Percentiles rank a stretch among this genome's conserved stretches.
Conservation (phyloP, 1,284 basidiomycete species). For the Phellopilus nigrolimitatus region DNA sequence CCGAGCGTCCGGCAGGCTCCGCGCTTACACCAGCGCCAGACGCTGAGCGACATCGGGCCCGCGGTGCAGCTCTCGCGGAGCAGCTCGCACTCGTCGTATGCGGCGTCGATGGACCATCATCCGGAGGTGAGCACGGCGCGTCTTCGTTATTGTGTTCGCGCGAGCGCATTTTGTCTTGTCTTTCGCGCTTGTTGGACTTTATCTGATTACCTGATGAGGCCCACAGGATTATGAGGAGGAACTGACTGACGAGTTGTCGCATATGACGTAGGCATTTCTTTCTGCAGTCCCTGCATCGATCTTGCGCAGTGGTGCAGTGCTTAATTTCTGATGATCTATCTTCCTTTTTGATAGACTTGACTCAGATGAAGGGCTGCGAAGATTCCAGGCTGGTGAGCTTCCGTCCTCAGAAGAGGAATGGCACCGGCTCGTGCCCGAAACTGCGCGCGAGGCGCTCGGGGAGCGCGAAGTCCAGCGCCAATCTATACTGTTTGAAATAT, state of each 20-base stretch:
- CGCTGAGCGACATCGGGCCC: conserved; percentile 16
- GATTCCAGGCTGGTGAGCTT: conserved; percentile 60
- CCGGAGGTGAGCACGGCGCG: neutral
- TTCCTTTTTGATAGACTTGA: conserved; percentile 39
- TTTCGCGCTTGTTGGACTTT: neutral
- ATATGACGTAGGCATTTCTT: conserved; percentile 43
- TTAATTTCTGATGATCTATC: neutral
- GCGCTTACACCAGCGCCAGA: conserved; percentile 3
- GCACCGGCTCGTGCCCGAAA: conserved; percentile 66
- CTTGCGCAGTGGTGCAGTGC: neutral
- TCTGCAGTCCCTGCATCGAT: neutral
- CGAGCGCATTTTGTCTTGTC: too few relatives aligned
- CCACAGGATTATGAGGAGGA: conserved; percentile 26
- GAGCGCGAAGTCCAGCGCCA: conserved; percentile 74
- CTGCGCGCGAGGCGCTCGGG: conserved; percentile 62
- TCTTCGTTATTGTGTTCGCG: neutral
- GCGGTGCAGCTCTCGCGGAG: conserved; percentile 3
- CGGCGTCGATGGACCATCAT: conserved; percentile 7
- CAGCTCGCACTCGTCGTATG: conserved; percentile 16
- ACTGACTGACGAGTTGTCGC: conserved; percentile 46
- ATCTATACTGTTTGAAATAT: conserved; percentile 76
- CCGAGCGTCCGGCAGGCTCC: neutral
- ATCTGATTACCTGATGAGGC: neutral
- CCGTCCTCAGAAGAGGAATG: conserved; percentile 66
- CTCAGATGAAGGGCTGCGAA: conserved; percentile 57